These are phyloP conservation scores for Amanita inopinata DNA, from an alignment of 768 basidiomycete species.

Conservation along the genomic window DNA sequence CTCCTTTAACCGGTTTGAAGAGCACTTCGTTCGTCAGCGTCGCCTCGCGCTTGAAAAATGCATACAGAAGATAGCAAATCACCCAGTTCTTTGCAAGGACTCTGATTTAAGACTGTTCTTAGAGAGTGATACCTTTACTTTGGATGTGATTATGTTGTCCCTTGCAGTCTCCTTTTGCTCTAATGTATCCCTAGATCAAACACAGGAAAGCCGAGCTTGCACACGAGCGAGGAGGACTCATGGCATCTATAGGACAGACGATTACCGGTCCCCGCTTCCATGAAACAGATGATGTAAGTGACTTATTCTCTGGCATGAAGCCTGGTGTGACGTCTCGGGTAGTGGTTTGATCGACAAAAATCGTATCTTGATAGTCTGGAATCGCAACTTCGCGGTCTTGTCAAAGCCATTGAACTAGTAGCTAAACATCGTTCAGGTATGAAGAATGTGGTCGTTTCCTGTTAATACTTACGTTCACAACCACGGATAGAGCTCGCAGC, in stretches of 20 bases:
- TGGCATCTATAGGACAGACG: conserved; percentile 76
- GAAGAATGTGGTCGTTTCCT: conserved; percentile 9
- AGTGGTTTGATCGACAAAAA: conserved; percentile 93
- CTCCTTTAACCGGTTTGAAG: conserved; percentile 86
- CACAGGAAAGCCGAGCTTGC: conserved; percentile 72
- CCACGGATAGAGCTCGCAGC: conserved; percentile 47
- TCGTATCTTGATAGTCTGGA: conserved; percentile 83
- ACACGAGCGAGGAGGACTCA: conserved; percentile 71
- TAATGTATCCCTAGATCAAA: conserved; percentile 53
- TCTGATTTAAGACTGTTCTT: conserved; percentile 82
- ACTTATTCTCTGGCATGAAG: neutral
- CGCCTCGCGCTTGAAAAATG: conserved; percentile 81
- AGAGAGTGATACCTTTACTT: conserved; percentile 84
- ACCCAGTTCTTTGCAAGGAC: conserved; percentile 85
- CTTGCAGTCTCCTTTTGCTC: neutral
- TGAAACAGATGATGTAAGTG: conserved; percentile 75
- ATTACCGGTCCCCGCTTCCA: conserved; percentile 74
- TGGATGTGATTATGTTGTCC: conserved; percentile 56
- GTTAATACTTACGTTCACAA: neutral
- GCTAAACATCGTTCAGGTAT: conserved; percentile 72
- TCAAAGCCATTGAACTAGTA: conserved; percentile 81
- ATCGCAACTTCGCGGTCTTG: conserved; percentile 75
- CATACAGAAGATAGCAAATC: conserved; percentile 86
- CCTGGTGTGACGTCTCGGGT: conserved; percentile 6
- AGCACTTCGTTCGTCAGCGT: conserved; percentile 83